phyloP scores from a whole-genome alignment of 306 rosid genomes.

The Albizia julibrissin region DNA sequence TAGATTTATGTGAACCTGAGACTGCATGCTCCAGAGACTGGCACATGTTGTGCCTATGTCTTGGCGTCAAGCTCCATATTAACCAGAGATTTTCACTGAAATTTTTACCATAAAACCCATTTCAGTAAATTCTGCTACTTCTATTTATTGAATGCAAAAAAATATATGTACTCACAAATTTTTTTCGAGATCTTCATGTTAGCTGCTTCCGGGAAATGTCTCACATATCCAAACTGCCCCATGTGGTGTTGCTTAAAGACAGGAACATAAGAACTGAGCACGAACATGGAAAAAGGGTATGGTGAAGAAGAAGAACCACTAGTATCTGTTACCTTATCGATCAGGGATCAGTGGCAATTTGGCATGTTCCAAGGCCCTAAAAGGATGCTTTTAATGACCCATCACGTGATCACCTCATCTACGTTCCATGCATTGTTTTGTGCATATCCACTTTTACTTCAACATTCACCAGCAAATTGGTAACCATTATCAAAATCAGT shows the following conservation, averaged over 20 bases:
- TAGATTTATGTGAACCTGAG: background rate
- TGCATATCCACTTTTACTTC: background rate
- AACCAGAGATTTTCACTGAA: background rate
- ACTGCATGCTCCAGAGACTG: background rate
- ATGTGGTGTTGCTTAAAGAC: constrained; percentile 38
- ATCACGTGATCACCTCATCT: constrained; percentile 17
- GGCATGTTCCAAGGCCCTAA: constrained; percentile 40
- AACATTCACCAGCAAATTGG: background rate
- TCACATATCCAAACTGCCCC: constrained; percentile 38
- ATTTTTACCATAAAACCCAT: background rate
- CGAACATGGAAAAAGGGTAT: background rate
- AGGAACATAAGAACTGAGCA: constrained; percentile 15
- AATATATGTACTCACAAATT: background rate
- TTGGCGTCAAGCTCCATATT: constrained; percentile 13
- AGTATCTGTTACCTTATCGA: constrained; percentile 20
- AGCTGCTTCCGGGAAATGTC: constrained; percentile 33
- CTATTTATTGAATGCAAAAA: background rate
- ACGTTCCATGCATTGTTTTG: constrained; percentile 18
- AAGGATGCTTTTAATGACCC: constrained; percentile 23
- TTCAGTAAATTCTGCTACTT: background rate
- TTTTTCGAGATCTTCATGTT: constrained; percentile 11
- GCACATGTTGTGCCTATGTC: background rate
- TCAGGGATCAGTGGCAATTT: background rate
- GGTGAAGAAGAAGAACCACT: constrained; percentile 26
- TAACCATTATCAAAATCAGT: background rate